Base-by-base conservation (phyloP, 2,329 filamentous ascomycete genomes). In the Orbilia ellipsospora region DNA sequence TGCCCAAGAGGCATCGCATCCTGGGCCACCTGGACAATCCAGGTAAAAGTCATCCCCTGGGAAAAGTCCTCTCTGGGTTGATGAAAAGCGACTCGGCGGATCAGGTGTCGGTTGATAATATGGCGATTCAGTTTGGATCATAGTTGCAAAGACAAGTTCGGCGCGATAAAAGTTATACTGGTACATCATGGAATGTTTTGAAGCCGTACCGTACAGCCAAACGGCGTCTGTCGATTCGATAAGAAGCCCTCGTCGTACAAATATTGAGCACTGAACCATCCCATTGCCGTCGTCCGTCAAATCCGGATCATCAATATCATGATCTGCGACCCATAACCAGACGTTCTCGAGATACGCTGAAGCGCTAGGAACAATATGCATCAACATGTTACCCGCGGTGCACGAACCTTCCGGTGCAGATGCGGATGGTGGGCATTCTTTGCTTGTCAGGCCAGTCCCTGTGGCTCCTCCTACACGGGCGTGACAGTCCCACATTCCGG, bases 141-240 rank as follows among this genome's bases (percentile, higher is more conserved):
- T 80, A 18, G 83, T 83, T 80, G 84, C 83, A 80, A 86, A 89
- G 65, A 91, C 82, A 79, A 91, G 86, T 57, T 85, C 84, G 4
- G 89, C 88, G 60, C 85, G 83, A 78, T 84, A 82, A 63, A 92
- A 83, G 78, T 91, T 87, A 81, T 92, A 92, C 80, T 92, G 88
- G 84, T 92, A 93, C n/a, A 90, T 82, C 1, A 86, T 84, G 59
- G 86, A 86, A 81, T 92, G 90, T 82, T 92, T 90, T 77, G 84
- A 86, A 0, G 83, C 81, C 0, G 84, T 86, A 10, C 85, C 85
- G 62, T 82, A 83, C 2, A 84, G 73, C 82, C 82, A 83, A 0
- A 79, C 78, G 0, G 81, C 77, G 0, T 77, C 67, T 4, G 28
- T 68, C n/a, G 78, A 80, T 68, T 83, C 82, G 12, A 83, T 75